A percentile compares a stretch with the other conserved stretches of the same genome.
Conservation (phyloP, 75 land plant genomes). For the Selaginella moellendorffii region DNA sequence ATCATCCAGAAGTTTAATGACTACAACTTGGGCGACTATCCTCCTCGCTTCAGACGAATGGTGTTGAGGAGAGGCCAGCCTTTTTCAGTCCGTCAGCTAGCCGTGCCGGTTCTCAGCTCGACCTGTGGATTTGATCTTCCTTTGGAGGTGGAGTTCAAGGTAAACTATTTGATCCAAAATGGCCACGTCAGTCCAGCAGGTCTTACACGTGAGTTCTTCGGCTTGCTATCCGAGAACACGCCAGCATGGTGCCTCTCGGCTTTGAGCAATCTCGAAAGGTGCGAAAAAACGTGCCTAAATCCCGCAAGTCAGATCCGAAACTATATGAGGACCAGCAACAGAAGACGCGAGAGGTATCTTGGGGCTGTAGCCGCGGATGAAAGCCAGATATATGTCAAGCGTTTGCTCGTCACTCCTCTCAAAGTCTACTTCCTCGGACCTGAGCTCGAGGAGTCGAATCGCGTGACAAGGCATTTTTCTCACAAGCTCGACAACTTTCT, state of each 20-base stretch:
- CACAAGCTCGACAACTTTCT: slow-evolving; percentile 54
- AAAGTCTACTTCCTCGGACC: slow-evolving; percentile 76
- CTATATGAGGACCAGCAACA: not conserved
- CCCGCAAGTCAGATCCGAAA: slow-evolving; percentile 40
- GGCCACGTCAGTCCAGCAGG: not conserved
- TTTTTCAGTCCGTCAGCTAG: slow-evolving; percentile 26
- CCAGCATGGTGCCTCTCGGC: not conserved
- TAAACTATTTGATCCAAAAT: slow-evolving; percentile 48
- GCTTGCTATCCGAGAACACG: slow-evolving; percentile 19
- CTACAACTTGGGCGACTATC: slow-evolving; percentile 28
- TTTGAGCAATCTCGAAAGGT: slow-evolving; percentile 21
- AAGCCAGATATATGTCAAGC: slow-evolving; percentile 42
- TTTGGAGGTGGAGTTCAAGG: slow-evolving; percentile 44
- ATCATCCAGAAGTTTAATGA: slow-evolving; percentile 27
- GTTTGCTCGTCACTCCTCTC: slow-evolving; percentile 61
- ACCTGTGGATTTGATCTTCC: slow-evolving; percentile 16
- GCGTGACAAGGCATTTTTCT: slow-evolving; percentile 42
- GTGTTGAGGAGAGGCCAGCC: slow-evolving; percentile 13
- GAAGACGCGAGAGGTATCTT: not conserved
- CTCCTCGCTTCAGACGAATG: slow-evolving; percentile 18
- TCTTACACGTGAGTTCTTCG: slow-evolving; percentile 22
- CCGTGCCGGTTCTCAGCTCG: slow-evolving; percentile 44
- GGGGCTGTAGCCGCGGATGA: slow-evolving; percentile 14
- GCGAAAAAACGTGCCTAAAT: slow-evolving; percentile 32
- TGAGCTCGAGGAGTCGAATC: slow-evolving; percentile 65